Percentiles rank a stretch among this genome's conserved stretches.
These are phyloP conservation scores for Coemansia sp. DNA, from an alignment of 192 early-diverging fungal genomes.

Conservation along the genomic window DNA sequence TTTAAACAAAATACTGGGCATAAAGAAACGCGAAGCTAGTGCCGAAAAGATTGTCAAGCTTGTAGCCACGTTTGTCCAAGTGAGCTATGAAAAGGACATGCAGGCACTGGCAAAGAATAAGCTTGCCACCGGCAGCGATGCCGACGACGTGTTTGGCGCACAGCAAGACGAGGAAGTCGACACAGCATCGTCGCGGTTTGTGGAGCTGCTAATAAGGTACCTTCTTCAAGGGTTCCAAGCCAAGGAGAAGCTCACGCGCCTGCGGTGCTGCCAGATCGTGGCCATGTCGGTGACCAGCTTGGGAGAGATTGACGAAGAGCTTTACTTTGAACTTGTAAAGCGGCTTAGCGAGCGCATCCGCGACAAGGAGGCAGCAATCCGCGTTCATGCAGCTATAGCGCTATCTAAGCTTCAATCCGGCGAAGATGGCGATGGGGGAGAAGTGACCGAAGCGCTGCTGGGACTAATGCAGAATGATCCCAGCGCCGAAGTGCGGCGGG, in stretches of 20 bases:
- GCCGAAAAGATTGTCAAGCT: constrained; percentile 74
- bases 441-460: constrained; percentile 63
- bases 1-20: constrained; percentile 70
- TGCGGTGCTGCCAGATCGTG: constrained; percentile 74
- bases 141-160: constrained; percentile 34
- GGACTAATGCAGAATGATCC: constrained; percentile 70
- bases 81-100: constrained; percentile 61
- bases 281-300: constrained; percentile 69
- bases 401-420: constrained; percentile 72
- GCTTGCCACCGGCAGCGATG: neutral
- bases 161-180: constrained; percentile 32
- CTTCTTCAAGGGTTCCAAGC: constrained; percentile 74
- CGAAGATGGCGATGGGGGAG: constrained; percentile 58
- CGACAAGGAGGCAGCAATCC: constrained; percentile 79
- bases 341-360: constrained; percentile 67
- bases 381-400: constrained; percentile 75
- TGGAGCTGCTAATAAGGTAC: constrained; percentile 66
- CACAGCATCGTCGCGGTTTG: constrained; percentile 67
- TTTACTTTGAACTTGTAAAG: constrained; percentile 67
- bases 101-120: constrained; percentile 27
- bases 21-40: constrained; percentile 69
- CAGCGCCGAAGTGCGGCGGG: constrained; percentile 79
- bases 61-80: constrained; percentile 71
- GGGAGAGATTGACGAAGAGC: constrained; percentile 76
- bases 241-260: constrained; percentile 73